A percentile compares a stretch with the other conserved stretches of the same genome.
These are phyloP conservation scores for Panellus pusillus DNA, from an alignment of 768 basidiomycete genomes.

Conservation along the genomic window DNA sequence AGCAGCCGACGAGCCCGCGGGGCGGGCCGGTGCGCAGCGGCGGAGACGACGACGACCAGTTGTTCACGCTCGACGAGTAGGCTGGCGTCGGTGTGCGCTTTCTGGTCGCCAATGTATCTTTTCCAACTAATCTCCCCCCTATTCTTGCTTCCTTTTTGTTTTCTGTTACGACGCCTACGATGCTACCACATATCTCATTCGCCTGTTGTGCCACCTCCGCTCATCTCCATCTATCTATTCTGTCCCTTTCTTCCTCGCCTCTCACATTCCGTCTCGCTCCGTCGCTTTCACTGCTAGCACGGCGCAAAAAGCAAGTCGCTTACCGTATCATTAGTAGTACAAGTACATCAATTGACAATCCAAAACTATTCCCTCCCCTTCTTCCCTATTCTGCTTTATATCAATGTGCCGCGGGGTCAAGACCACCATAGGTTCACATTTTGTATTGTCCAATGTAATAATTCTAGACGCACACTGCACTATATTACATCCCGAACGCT, in stretches of 20 bases:
- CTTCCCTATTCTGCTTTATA: neutral
- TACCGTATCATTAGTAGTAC: conserved; percentile 6
- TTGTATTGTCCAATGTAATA: too few species aligned
- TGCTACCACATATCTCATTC: too few species aligned
- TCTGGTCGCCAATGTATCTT: neutral
- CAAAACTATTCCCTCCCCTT: neutral
- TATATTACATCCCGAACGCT: conserved; percentile 29
- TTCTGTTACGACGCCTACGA: too few species aligned
- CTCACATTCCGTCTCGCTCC: neutral
- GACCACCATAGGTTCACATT: too few species aligned
- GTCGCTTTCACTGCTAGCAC: neutral
- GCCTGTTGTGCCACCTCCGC: neutral
- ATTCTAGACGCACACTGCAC: neutral
- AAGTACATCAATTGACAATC: conserved; percentile 5
- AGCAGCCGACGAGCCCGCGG: conserved; percentile 57
- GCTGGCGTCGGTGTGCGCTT: neutral
- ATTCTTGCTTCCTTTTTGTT: too few species aligned
- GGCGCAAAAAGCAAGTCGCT: conserved; percentile 9
- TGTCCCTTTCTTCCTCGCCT: neutral
- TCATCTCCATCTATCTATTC: neutral
- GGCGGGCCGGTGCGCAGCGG: conserved; percentile 59
- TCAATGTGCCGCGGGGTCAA: too few species aligned
- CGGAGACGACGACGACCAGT: conserved; percentile 61
- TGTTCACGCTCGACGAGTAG: conserved; percentile 43
- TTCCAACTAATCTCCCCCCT: too few species aligned